phyloP scores from a whole-genome alignment of 1,284 basidiomycete genomes.

The Leccinum subrobustum region DNA sequence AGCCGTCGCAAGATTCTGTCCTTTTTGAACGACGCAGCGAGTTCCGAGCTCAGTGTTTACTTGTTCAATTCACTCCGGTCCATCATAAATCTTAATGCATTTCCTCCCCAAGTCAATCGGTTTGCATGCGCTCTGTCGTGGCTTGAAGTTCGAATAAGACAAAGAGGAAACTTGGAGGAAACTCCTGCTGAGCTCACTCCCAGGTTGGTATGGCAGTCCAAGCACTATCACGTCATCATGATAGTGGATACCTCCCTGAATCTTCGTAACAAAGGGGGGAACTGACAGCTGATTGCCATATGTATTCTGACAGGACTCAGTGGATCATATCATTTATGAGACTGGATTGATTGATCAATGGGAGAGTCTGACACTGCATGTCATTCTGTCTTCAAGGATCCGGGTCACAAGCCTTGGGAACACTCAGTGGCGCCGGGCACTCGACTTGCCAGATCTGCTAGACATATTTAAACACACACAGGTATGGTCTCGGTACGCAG shows the following conservation, averaged over 20 bases:
- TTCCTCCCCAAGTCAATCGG: neutral
- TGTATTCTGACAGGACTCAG: neutral
- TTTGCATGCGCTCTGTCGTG: neutral
- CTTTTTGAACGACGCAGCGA: neutral
- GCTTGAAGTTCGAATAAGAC: neutral
- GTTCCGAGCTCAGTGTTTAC: neutral
- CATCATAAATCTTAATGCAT: neutral
- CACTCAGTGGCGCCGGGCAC: no score
- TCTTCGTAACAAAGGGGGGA: neutral
- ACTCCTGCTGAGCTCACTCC: neutral
- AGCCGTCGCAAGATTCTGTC: neutral
- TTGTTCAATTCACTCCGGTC: neutral
- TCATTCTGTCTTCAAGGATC: neutral
- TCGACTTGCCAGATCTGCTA: neutral
- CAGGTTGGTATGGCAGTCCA: no score
- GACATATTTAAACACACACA: neutral
- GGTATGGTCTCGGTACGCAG: no score
- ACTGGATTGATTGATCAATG: neutral
- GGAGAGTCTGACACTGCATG: neutral
- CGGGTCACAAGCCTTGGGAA: neutral
- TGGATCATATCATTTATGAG: neutral
- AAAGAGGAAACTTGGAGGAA: neutral
- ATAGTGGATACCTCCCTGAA: neutral
- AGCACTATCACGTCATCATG: no score
- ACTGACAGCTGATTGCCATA: no score